phyloP scores from a whole-genome alignment of 208 protist species.

The Leishmania tropica region DNA sequence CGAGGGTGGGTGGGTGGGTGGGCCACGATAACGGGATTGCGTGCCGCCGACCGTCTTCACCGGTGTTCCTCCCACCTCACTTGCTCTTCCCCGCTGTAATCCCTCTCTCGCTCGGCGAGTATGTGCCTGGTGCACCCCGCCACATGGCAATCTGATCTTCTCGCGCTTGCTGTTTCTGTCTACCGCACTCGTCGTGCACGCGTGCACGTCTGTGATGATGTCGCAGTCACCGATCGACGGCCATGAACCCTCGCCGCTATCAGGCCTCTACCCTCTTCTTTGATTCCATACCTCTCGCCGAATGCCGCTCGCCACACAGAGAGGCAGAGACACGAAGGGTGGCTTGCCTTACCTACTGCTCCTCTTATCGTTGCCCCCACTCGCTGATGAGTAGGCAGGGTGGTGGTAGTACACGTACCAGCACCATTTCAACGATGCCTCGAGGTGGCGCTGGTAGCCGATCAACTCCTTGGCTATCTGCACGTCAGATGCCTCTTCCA shows the following conservation, averaged over 20 bases:
- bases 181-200: neutral
- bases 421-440: conserved; percentile 69
- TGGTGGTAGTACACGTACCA: conserved; percentile 89
- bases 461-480: conserved; percentile 46
- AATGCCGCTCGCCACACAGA: neutral
- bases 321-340: neutral
- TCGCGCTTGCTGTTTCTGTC: neutral
- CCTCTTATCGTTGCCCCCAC: neutral
- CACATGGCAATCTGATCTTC: neutral
- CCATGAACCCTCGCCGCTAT: neutral
- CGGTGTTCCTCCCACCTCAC: too few relatives aligned
- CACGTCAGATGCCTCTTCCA: conserved; percentile 66
- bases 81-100: neutral
- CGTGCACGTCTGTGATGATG: neutral
- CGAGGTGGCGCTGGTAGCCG: conserved; percentile 70
- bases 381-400: conserved; percentile 52
- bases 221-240: neutral
- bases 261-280: neutral
- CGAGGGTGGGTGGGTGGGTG: too few relatives aligned
- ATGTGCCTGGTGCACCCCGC: neutral
- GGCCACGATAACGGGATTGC: too few relatives aligned
- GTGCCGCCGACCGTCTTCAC: too few relatives aligned
- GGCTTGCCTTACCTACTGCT: neutral
- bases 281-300: neutral
- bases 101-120: neutral